Conservation (phyloP, 73 alveolate species). For the Stentor coeruleus region DNA sequence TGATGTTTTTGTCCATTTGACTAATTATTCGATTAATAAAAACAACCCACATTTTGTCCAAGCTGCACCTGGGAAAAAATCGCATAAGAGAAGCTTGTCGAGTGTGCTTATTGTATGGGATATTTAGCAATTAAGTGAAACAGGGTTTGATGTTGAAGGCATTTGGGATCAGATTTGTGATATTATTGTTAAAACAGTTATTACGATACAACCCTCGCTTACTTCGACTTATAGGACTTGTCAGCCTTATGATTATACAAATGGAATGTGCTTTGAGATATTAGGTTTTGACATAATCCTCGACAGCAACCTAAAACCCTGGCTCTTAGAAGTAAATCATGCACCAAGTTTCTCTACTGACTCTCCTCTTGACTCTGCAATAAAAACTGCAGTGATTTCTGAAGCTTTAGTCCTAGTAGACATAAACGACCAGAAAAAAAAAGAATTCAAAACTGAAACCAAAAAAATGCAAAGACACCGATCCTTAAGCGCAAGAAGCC, state of each 20-base stretch:
- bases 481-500: neutral
- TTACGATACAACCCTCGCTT: conserved; percentile 24
- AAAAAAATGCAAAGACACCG: conserved; percentile 26
- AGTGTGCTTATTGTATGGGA: conserved; percentile 38
- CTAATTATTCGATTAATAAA: no score
- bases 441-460: conserved; percentile 33
- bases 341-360: conserved; percentile 70
- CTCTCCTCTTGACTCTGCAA: conserved; percentile 57
- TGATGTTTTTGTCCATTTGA: no score
- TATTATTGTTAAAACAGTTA: conserved; percentile 30
- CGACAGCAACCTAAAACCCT: conserved; percentile 58
- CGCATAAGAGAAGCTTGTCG: conserved; percentile 44
- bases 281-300: conserved; percentile 53
- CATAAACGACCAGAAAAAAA: conserved; percentile 53
- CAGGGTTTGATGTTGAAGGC: conserved; percentile 29
- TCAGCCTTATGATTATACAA: conserved; percentile 29
- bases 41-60: no score
- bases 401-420: conserved; percentile 55
- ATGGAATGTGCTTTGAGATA: conserved; percentile 54
- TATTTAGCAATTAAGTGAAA: conserved; percentile 35
- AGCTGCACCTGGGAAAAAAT: conserved; percentile 35
- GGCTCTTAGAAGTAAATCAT: conserved; percentile 76
- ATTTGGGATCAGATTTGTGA: conserved; percentile 30
- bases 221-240: conserved; percentile 23
- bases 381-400: conserved; percentile 47